Evolutionary conservation across 352 stramenopile species (phyloP).

Genomic region (Pythium catenulatum): DNA sequence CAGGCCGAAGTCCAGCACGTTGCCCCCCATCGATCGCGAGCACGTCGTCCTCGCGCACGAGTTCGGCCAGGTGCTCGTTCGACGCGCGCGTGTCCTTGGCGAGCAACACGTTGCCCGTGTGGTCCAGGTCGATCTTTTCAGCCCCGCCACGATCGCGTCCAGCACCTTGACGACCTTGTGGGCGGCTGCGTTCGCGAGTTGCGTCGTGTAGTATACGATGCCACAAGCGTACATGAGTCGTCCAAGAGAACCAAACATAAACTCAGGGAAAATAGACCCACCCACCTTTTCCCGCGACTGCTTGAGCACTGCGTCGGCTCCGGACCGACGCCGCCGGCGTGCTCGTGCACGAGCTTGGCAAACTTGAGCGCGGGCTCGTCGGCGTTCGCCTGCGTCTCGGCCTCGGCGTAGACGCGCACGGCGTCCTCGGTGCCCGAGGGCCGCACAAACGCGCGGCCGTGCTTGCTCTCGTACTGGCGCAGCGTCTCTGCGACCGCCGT

Average conservation of each 20-base stretch:
- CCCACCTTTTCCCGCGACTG: slow-evolving; percentile 91
- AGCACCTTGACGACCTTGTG: slow-evolving; percentile 93
- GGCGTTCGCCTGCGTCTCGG: slow-evolving; percentile 92
- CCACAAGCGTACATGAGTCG: too few relatives aligned
- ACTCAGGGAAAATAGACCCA: background rate
- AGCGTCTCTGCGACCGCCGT: slow-evolving; percentile 73
- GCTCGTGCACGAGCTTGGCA: slow-evolving; percentile 87
- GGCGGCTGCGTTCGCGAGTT: slow-evolving; percentile 88
- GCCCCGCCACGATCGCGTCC: slow-evolving; percentile 79
- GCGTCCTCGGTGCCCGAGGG: slow-evolving; percentile 98
- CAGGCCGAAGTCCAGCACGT: slow-evolving; percentile 96
- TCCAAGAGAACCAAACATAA: background rate
- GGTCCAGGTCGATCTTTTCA: slow-evolving; percentile 91
- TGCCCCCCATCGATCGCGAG: slow-evolving; percentile 92
- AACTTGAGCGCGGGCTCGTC: slow-evolving; percentile 94
- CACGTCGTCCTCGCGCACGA: slow-evolving; percentile 94
- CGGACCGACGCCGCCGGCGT: slow-evolving; percentile 82
- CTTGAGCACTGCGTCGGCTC: slow-evolving; percentile 91
- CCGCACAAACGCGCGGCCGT: slow-evolving; percentile 95
- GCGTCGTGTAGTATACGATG: slow-evolving; percentile 82
- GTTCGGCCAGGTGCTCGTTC: slow-evolving; percentile 90
- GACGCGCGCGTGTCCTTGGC: slow-evolving; percentile 95
- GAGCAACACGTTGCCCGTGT: slow-evolving; percentile 92
- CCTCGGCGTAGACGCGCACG: slow-evolving; percentile 98
- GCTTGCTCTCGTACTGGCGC: slow-evolving; percentile 75